Evolutionary conservation across 345 rosid species (phyloP), one percentile per base, ranked within the genome.

Genomic region (Salix exigua): DNA sequence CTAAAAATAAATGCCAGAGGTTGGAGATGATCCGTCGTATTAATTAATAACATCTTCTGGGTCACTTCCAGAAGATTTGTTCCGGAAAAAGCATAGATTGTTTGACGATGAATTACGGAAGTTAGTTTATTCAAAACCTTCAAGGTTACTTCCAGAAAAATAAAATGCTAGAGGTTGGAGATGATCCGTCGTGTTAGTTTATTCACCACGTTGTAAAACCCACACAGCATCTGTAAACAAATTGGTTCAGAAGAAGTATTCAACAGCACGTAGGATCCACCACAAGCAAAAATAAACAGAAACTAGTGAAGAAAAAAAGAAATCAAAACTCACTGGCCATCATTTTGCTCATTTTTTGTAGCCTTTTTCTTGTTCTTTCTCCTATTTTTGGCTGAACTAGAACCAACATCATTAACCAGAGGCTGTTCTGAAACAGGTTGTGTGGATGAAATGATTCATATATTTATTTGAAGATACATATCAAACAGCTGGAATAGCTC

Each of bases 401-500:
- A 10, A 44, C 69, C 28, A 46, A 7, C 30, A 12, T 48, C 74
- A 9, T 9, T 11, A n/a, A 11, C 62, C 63, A 33, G 31, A 51
- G 63, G 51, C 25, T 79, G 65, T 37, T n/a, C 78, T 12, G 10
- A 28, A 25, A 19, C 51, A 11, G 77, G 12, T 28, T 68, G 78
- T 17, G 68, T 67, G 63, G 75, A 78, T 16, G 75, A 16, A 71
- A 82, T 0, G 5, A 33, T 33, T 4, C 0, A 0, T 33, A 33
- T 5, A 5, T 33, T 0, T 5, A 38, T 38, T 8, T 38, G 42
- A 38, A 9, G 42, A 0, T 0, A 0, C 0, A 10, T 0, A 2
- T 0, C 62, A 55, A 9, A 4, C 2, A 19, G 96, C 93, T 89
- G 92, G 91, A 87, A 77, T 90, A 89, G 93, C 91, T 93, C 97